phyloP scores from a whole-genome alignment of 768 basidiomycete species.

The Tubosaeta brunneosetosa region DNA sequence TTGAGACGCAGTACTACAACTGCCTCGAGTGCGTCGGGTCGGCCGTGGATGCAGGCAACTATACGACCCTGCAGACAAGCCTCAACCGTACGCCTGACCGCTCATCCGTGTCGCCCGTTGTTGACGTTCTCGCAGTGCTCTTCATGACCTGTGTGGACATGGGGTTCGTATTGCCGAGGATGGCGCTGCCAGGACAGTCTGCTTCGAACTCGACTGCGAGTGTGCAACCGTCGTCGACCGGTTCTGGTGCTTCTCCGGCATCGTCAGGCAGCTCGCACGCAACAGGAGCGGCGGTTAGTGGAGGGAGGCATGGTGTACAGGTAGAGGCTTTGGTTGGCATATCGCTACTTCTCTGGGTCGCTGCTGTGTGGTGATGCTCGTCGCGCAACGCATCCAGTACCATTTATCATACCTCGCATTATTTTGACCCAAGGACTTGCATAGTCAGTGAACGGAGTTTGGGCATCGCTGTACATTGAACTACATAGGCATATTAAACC shows the following conservation, averaged over 20 bases:
- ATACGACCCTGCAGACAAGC: slow-evolving; percentile 22
- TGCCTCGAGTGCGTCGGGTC: slow-evolving; percentile 40
- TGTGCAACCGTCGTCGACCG: not conserved
- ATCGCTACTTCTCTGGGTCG: slow-evolving; percentile 3
- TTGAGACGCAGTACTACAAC: slow-evolving; percentile 37
- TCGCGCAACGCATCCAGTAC: slow-evolving; percentile 1
- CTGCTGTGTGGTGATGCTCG: slow-evolving; percentile 10
- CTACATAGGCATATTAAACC: not conserved
- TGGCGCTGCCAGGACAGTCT: slow-evolving; percentile 26
- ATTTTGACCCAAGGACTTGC: slow-evolving; percentile 1
- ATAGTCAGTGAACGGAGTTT: not conserved
- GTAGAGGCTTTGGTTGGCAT: slow-evolving; percentile 3
- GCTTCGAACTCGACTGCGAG: slow-evolving; percentile 9
- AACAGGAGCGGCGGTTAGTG: slow-evolving; percentile 1
- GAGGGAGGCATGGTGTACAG: not conserved
- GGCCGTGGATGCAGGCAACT: slow-evolving; percentile 26
- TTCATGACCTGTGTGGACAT: slow-evolving; percentile 23
- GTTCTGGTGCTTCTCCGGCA: not conserved
- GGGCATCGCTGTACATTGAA: slow-evolving; percentile 7
- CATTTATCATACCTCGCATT: slow-evolving; percentile 7
- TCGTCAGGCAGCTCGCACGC: not conserved
- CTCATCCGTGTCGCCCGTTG: not conserved
- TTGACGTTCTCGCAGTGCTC: slow-evolving; percentile 11
- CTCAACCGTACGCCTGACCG: slow-evolving; percentile 33
- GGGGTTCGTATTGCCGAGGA: slow-evolving; percentile 21